Evolutionary conservation across 257 asterid species (phyloP).

Genomic region (Gynochthodes officinalis): DNA sequence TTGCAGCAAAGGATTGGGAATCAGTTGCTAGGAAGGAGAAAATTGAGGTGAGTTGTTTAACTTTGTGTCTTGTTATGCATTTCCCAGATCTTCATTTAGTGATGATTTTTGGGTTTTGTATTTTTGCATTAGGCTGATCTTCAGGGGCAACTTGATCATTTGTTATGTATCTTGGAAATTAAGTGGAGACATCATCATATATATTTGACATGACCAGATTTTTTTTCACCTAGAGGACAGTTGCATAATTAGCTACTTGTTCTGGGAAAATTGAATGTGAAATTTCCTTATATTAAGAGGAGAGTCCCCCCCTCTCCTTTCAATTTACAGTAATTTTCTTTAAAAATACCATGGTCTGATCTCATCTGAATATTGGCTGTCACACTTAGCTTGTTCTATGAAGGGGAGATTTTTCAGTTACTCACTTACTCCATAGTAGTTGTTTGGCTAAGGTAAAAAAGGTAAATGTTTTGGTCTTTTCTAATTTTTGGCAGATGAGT

Average conservation of each 20-base stretch:
- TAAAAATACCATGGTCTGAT: too few species aligned
- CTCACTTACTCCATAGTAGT: neutral
- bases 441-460: neutral
- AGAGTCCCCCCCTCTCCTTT: too few species aligned
- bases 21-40: conserved; percentile 89
- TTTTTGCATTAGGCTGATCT: neutral
- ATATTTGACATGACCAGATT: neutral
- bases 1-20: conserved; percentile 93
- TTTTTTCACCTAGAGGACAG: neutral
- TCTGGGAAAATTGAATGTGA: neutral
- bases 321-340: neutral
- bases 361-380: neutral
- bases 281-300: neutral
- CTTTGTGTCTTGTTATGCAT: conserved; percentile 1
- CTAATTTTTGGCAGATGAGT: neutral
- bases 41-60: conserved; percentile 54
- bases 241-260: neutral
- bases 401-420: neutral
- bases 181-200: neutral
- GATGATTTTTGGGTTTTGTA: neutral
- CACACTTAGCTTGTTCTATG: neutral
- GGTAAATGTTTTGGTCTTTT: neutral
- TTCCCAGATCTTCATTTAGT: neutral
- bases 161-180: neutral
- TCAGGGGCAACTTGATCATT: neutral